Evolutionary conservation across 192 early-diverging fungal species (phyloP), one percentile per base, ranked within the genome.

Genomic region (Backusella luteola): DNA sequence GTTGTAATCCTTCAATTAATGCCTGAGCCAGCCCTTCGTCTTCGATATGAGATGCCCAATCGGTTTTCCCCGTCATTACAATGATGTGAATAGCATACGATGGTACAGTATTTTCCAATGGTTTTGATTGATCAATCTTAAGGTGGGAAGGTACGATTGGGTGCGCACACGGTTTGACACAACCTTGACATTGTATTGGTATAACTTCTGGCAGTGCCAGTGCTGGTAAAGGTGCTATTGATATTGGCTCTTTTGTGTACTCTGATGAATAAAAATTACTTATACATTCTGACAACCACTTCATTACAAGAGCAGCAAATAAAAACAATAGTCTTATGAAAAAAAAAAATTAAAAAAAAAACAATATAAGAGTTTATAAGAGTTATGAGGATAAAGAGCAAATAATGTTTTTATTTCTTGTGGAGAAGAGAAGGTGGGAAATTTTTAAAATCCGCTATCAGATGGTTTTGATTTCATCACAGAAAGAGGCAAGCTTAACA

Each of bases 401-500:
- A 41, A 38, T 21, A 36, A 69, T 41, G 11, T 35, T 41, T 35
- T 69, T 69, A 69, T 69, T 39, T 39, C 35, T 14, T 69, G 6
- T 63, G 56, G 9, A 4, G 8, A 14, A 26, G n/a, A 29, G 23
- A 0, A 63, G 12, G 12, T 3, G 23, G 23, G 2, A 1, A 26
- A 1, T 29, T 63, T 63, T 63, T 4, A 63, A 26, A 29, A 29
- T 63, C 56, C 56, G 56, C 56, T 69, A 69, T 69, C 68, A 69
- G 34, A 69, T 23, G 68, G 34, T 69, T 8, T 41, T 38, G n/a
- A 69, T 63, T 52, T 84, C 56, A 73, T 94, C 86, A 79, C 90
- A 90, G 73, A 91, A 89, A n/a, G 84, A 81, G 34, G 93, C 94
- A 74, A 98, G 86, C 53, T 91, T 81, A 49, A 96, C 75, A 76